These are phyloP conservation scores for Verticillium nonalfalfae DNA, from an alignment of 2,329 filamentous ascomycete genomes.

Conservation along the genomic window DNA sequence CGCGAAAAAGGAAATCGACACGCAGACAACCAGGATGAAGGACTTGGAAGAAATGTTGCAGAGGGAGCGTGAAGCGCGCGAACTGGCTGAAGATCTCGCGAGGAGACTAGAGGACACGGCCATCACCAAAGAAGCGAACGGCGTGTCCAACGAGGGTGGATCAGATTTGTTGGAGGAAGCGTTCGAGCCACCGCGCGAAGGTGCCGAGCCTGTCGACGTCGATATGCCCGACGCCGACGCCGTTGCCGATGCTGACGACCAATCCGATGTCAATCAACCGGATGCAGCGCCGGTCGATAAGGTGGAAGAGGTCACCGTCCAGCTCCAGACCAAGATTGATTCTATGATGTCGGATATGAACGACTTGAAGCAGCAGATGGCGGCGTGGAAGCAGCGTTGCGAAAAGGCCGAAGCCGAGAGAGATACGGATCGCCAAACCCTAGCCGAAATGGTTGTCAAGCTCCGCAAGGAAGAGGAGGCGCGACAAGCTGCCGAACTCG, in stretches of 20 bases:
- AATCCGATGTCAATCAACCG: background rate
- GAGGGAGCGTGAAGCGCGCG: conserved; percentile 74
- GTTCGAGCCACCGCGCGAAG: conserved; percentile 36
- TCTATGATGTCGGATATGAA: conserved; percentile 73
- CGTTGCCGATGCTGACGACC: conserved; percentile 9
- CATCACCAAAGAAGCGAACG: conserved; percentile 27
- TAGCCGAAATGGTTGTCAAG: conserved; percentile 83
- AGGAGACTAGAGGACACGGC: conserved; percentile 58
- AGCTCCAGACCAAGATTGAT: conserved; percentile 68
- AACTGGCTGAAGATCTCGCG: conserved; percentile 77
- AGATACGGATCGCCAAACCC: conserved; percentile 61
- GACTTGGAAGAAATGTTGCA: conserved; percentile 74
- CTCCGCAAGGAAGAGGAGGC: conserved; percentile 65
- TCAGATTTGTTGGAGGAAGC: conserved; percentile 36
- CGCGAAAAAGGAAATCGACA: conserved; percentile 81
- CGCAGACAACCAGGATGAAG: conserved; percentile 71
- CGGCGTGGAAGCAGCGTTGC: conserved; percentile 69
- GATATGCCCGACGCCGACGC: conserved; percentile 12
- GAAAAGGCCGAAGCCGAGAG: conserved; percentile 76
- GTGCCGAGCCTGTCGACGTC: conserved; percentile 15
- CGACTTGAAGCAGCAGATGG: conserved; percentile 73
- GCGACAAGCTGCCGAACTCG: conserved; percentile 34
- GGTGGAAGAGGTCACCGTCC: conserved; percentile 25
- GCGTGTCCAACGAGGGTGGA: conserved; percentile 25
- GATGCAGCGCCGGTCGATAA: conserved; percentile 23